A percentile compares a stretch with the other conserved stretches of the same genome.
These are phyloP conservation scores for Elsinoe arachidis DNA, from an alignment of 2,329 filamentous ascomycete species.

Conservation along the genomic window DNA sequence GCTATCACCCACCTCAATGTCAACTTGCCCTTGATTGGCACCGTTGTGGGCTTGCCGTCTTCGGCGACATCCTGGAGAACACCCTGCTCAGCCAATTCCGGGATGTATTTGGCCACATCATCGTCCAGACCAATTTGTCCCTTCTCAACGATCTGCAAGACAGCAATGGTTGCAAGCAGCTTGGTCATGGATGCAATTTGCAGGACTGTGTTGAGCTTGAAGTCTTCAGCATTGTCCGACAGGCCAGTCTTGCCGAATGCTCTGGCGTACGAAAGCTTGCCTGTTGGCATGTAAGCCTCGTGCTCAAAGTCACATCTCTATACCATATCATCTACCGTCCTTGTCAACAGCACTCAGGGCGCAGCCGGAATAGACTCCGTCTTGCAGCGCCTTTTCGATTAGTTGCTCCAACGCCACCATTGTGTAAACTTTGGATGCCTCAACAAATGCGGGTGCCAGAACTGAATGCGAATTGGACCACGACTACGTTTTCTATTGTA, in stretches of 20 bases:
- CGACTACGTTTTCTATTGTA: neutral
- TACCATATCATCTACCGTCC: neutral
- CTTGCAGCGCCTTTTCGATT: conserved; percentile 23
- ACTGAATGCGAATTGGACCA: neutral
- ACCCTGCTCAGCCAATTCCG: conserved; percentile 41
- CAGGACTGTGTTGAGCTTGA: conserved; percentile 25
- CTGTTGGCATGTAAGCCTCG: neutral
- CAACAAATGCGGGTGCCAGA: neutral
- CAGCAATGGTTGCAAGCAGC: conserved; percentile 44
- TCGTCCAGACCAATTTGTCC: conserved; percentile 40
- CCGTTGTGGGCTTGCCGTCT: conserved; percentile 28
- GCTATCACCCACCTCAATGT: conserved; percentile 33
- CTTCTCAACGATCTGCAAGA: conserved; percentile 48
- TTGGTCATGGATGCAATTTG: conserved; percentile 33
- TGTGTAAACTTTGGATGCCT: neutral
- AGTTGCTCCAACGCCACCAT: conserved; percentile 21
- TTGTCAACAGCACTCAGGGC: conserved; percentile 1
- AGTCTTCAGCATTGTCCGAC: conserved; percentile 16
- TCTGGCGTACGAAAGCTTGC: conserved; percentile 24
- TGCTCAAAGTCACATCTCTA: too few species aligned
- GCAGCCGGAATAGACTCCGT: conserved; percentile 25
- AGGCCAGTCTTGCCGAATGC: conserved; percentile 22
- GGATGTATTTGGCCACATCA: conserved; percentile 38
- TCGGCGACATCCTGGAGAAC: conserved; percentile 42
- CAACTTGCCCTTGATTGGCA: conserved; percentile 33